Evolutionary conservation across 2,329 filamentous ascomycete genomes (phyloP), one percentile per base, ranked within the genome.

Genomic region (Ophiocordyceps camponoti-floridani): DNA sequence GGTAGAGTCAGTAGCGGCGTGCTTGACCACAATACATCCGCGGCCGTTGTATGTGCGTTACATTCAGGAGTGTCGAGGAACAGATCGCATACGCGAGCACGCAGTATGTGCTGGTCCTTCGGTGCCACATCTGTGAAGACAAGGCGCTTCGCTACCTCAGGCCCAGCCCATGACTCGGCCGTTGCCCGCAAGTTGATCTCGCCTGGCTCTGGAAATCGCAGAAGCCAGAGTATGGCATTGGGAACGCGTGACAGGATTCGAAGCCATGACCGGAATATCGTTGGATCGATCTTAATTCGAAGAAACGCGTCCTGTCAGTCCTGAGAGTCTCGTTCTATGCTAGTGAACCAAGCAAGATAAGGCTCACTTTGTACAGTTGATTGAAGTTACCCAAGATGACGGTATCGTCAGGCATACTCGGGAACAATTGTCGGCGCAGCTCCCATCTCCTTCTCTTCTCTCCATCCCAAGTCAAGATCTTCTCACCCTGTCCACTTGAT

Each of bases 351-450:
- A 23, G 23, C n/a, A 5, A 3, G 23, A 23, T 23, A n/a, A n/a
- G n/a, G 26, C 69, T 51, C 68, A 91, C 88, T 78, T 98, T 98
- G 67, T 98, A 98, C 30, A 98, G 69, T 61, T 98, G 91, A 58
- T 98, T 98, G 64, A 98, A 98, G 62, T 98, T 98, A 7, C 86
- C 91, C 47, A 98, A 72, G 53, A 98, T 95, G 54, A 98, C 79
- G 18, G 78, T 75, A 58, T 94, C 81, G 54, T 96, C 83, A 3
- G 77, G 68, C 12, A 98, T 67, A 16, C 74, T 70, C 0, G 91
- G 91, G 55, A 98, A 98, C 37, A 98, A 64, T 53, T 93, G 79
- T 56, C 88, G 93, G 28, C 91, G 81, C 87, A 96, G 94, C 51
- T 75, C 72, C 89, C 91, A 96, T 49, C 91, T 74, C 47, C 82